These are phyloP conservation scores for Huntiella savannae DNA, from an alignment of 2,329 filamentous ascomycete genomes.

Conservation along the genomic window DNA sequence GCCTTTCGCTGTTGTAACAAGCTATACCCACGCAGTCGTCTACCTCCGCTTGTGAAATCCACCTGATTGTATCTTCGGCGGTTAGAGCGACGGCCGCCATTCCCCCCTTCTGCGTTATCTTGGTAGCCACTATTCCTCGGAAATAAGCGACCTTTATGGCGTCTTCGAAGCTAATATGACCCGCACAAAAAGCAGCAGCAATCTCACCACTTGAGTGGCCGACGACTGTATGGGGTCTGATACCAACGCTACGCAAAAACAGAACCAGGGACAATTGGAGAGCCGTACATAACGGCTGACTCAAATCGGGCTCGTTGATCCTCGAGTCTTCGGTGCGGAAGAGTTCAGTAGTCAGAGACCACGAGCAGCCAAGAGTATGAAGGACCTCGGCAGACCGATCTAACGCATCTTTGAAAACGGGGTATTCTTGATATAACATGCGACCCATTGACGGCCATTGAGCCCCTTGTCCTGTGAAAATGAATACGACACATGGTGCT, in stretches of 20 bases:
- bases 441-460: conserved; percentile 20
- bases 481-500: conserved; percentile 13
- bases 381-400: background rate
- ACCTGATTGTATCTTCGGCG: conserved; percentile 5
- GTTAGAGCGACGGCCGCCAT: conserved; percentile 19
- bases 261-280: conserved; percentile 25
- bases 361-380: background rate
- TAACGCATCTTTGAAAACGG: conserved; percentile 13
- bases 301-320: conserved; percentile 14
- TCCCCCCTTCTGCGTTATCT: conserved; percentile 12
- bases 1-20: conserved; percentile 21
- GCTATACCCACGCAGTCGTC: conserved; percentile 17
- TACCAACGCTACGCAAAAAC: conserved; percentile 16
- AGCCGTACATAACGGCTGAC: conserved; percentile 24
- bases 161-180: conserved; percentile 13
- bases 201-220: conserved; percentile 24
- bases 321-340: background rate
- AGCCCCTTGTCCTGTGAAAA: conserved; percentile 22
- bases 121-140: conserved; percentile 14
- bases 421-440: conserved; percentile 14
- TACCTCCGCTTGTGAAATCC: conserved; percentile 8
- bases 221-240: conserved; percentile 17
- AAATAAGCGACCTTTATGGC: conserved; percentile 19
- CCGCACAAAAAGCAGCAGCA: conserved; percentile 19
- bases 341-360: background rate